Conservation (phyloP, 2,329 filamentous ascomycete genomes). For the Aspergillus uvarum region DNA sequence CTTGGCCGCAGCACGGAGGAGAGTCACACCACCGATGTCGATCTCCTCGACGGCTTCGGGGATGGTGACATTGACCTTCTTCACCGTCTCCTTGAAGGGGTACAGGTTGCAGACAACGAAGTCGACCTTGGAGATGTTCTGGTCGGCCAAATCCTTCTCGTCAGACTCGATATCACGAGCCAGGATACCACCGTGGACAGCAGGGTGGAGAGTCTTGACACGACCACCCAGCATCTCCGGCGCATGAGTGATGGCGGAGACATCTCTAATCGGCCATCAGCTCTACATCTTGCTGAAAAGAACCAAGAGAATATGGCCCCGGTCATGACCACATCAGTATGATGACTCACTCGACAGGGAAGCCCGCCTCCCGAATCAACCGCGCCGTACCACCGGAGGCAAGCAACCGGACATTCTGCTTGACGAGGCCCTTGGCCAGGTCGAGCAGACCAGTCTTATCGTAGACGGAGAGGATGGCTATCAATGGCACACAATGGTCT, state of each 20-base stretch:
- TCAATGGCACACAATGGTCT: slow-evolving; percentile 1
- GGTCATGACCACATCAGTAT: slow-evolving; percentile 7
- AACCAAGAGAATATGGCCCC: background rate
- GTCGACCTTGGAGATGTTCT: slow-evolving; percentile 93
- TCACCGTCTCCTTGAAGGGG: slow-evolving; percentile 97
- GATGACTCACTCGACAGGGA: slow-evolving; percentile 79
- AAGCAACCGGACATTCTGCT: slow-evolving; percentile 87
- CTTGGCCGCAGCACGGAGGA: slow-evolving; percentile 95
- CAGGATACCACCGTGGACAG: slow-evolving; percentile 80
- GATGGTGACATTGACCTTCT: slow-evolving; percentile 95
- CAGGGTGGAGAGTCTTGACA: slow-evolving; percentile 95
- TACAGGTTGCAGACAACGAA: slow-evolving; percentile 98
- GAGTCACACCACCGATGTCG: slow-evolving; percentile 95
- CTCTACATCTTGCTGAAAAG: slow-evolving; percentile 2
- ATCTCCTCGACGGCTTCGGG: slow-evolving; percentile 98
- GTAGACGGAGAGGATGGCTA: slow-evolving; percentile 94
- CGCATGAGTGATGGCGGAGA: slow-evolving; percentile 93
- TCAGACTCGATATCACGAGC: slow-evolving; percentile 92
- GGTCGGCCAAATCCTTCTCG: slow-evolving; percentile 92
- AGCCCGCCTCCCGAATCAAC: slow-evolving; percentile 94
- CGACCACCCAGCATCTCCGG: slow-evolving; percentile 94
- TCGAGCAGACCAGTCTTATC: slow-evolving; percentile 97
- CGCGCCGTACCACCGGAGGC: slow-evolving; percentile 93
- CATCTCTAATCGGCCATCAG: slow-evolving; percentile 62
- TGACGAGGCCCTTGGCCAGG: slow-evolving; percentile 82